Evolutionary conservation across 2,329 filamentous ascomycete species (phyloP), one percentile per base, ranked within the genome.

Genomic region (Ceratocystis ficicola): DNA sequence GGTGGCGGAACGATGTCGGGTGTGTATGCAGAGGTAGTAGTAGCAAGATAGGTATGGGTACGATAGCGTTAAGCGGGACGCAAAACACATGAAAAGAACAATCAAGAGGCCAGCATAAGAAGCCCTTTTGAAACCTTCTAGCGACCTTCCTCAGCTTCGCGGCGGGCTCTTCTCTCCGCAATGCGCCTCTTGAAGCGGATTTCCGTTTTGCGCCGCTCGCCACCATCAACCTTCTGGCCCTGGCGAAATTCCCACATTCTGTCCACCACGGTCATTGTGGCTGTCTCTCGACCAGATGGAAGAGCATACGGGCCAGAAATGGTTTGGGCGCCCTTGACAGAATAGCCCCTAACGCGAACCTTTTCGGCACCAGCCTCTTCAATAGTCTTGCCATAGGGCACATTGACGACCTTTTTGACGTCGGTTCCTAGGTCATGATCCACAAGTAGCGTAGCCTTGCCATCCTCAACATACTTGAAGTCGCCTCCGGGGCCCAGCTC

Each of bases 151-250:
- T 80, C 73, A 68, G 76, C 73, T 71, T 80, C 73, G 65, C 78
- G 79, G 72, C 81, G 81, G 69, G 89, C 90, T 75, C 86, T 89
- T 70, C 89, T 86, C 78, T 92, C 89, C 44, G 86, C 86, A 63
- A 88, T 85, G 70, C 87, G 83, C 77, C 85, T 87, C 86, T 95
- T 96, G 71, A 92, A 90, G 71, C 89, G 82, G 64, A 96, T 86
- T 78, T 95, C 87, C 17, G 88, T 89, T 75, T 83, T 86, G 76
- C 94, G 84, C 75, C 94, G 86, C 81, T 99, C 94, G 80, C 94
- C 94, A 73, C 94, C 94, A 76, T 97, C 92, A 70, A 99, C 86
- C 86, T 97, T 97, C 72, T 85, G 85, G 32, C 94, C 93, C 72
- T 86, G 83, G 74, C 83, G 86, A 72, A 91, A 81, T 79, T 97